These are phyloP conservation scores for Penicillium sp. DNA, from an alignment of 2,329 filamentous ascomycete genomes.

Conservation along the genomic window DNA sequence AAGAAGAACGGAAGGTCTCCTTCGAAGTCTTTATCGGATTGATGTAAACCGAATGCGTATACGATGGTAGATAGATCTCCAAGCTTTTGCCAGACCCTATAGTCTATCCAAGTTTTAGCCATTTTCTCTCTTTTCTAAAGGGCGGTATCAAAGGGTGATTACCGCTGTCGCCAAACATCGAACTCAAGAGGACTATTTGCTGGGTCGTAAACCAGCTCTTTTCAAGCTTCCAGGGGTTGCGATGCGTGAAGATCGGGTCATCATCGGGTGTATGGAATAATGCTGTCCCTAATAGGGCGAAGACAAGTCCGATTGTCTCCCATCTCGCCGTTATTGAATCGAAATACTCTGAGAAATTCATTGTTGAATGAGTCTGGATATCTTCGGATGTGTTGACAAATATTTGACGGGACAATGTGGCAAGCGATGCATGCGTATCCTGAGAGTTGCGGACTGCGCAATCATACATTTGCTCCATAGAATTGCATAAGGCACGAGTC, in stretches of 20 bases:
- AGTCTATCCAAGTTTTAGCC: conserved; percentile 27
- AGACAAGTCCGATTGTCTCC: conserved; percentile 17
- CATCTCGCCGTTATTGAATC: conserved; percentile 9
- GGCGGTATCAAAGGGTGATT: not conserved
- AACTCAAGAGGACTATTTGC: conserved; percentile 8
- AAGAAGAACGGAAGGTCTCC: conserved; percentile 32
- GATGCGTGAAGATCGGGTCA: conserved; percentile 5
- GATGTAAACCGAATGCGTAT: conserved; percentile 46
- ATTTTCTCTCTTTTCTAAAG: not conserved
- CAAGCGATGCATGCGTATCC: not conserved
- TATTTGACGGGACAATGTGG: not conserved
- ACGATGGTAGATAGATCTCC: conserved; percentile 44
- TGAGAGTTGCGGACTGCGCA: not conserved
- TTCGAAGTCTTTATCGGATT: conserved; percentile 19
- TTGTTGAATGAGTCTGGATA: conserved; percentile 7
- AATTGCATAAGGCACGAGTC: not conserved
- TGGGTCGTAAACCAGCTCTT: conserved; percentile 15
- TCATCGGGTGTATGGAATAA: conserved; percentile 12
- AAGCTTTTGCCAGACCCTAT: conserved; percentile 42
- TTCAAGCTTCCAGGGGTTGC: conserved; percentile 5
- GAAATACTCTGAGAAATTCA: conserved; percentile 16
- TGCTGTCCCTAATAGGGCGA: conserved; percentile 11
- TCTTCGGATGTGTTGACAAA: conserved; percentile 3
- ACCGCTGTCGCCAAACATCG: conserved; percentile 16
- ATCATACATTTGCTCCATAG: conserved; percentile 1